These are phyloP conservation scores for Capronia epimyces DNA, from an alignment of 2,329 filamentous ascomycete genomes.

Conservation along the genomic window DNA sequence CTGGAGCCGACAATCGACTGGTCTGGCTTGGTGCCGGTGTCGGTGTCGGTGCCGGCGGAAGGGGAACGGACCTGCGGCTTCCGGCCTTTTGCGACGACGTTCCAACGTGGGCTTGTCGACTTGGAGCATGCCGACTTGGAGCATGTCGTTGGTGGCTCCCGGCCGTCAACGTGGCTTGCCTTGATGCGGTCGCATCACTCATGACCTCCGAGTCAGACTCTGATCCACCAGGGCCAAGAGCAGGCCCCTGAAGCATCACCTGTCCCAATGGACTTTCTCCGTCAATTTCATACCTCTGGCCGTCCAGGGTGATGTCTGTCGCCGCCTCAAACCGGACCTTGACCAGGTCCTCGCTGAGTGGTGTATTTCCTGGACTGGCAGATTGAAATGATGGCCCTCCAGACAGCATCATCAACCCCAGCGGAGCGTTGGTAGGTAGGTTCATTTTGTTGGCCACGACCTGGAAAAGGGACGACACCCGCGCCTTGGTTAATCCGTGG, in stretches of 20 bases:
- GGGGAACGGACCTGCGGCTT: conserved; percentile 7
- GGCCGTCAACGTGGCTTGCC: background rate
- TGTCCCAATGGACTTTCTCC: conserved; percentile 18
- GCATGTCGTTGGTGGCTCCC: conserved; percentile 6
- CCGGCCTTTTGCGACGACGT: conserved; percentile 1
- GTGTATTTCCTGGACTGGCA: conserved; percentile 62
- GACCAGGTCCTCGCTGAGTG: conserved; percentile 65
- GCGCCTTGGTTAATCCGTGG: conserved; percentile 62
- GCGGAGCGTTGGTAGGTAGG: conserved; percentile 53
- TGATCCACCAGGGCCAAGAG: conserved; percentile 11
- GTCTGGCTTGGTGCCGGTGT: conserved; percentile 20
- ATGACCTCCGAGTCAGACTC: conserved; percentile 23
- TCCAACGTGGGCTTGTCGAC: conserved; percentile 11
- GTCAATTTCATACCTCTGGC: conserved; percentile 31
- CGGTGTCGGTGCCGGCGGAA: too few species aligned
- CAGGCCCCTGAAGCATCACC: conserved; percentile 19
- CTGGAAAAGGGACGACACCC: conserved; percentile 68
- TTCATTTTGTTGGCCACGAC: conserved; percentile 78
- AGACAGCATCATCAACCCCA: conserved; percentile 60
- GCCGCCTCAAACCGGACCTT: conserved; percentile 56
- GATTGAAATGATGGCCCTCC: conserved; percentile 59
- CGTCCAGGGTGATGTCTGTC: conserved; percentile 41
- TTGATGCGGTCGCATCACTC: conserved; percentile 14
- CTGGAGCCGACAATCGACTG: conserved; percentile 7
- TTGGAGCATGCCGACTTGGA: conserved; percentile 20